Evolutionary conservation across 2,329 filamentous ascomycete species (phyloP).

Genomic region (Endocalyx cinctus): DNA sequence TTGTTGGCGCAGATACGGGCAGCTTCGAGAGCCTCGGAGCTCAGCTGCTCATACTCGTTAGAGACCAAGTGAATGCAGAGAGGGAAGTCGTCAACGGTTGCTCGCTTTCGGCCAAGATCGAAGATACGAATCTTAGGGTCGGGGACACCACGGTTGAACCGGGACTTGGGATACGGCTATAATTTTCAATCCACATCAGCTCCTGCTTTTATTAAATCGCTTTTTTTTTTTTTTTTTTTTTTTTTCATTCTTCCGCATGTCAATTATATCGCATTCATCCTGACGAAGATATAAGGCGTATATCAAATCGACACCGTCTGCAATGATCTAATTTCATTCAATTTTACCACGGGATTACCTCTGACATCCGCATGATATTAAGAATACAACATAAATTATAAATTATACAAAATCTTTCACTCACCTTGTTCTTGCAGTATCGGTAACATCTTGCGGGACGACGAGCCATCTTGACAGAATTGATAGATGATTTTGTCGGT

Average conservation of each 20-base stretch:
- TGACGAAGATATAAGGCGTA: too few relatives aligned
- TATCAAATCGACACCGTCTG: too few relatives aligned
- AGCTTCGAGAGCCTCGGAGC: conserved; percentile 98
- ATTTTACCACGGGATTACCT: too few relatives aligned
- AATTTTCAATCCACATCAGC: too few relatives aligned
- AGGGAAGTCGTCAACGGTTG: conserved; percentile 98
- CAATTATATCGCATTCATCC: too few relatives aligned
- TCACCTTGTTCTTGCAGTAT: conserved; percentile 99
- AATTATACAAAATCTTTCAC: too few relatives aligned
- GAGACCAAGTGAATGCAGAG: conserved; percentile 98
- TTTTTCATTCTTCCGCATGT: too few relatives aligned
- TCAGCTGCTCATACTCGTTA: conserved; percentile 99
- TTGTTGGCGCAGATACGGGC: conserved; percentile 99
- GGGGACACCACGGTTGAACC: conserved; percentile 99
- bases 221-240: too few relatives aligned
- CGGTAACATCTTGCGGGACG: conserved; percentile 99
- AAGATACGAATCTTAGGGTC: conserved; percentile 90
- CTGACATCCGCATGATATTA: too few relatives aligned
- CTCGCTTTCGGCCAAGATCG: conserved; percentile 97
- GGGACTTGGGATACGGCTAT: conserved; percentile 97
- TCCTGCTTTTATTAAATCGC: too few relatives aligned
- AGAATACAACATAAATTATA: too few relatives aligned
- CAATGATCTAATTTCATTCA: too few relatives aligned
- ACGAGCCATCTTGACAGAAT: conserved; percentile 93
- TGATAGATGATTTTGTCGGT: conserved; percentile 45